Base-by-base conservation (phyloP, 345 rosid species). In the Iberis pinnata region DNA sequence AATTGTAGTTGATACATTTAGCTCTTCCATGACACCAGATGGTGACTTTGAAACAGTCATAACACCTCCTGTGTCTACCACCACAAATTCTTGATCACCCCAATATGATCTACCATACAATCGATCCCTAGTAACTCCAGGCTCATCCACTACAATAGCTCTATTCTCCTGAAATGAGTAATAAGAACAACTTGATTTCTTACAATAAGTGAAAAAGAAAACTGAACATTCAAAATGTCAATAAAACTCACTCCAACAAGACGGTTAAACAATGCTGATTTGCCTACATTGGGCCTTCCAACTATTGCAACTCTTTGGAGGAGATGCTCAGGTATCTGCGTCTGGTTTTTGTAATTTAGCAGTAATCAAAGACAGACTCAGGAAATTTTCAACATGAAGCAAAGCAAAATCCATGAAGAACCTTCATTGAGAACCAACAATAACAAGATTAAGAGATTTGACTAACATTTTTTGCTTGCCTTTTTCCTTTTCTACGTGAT, bases 231-330 rank as follows among this genome's bases (percentile, higher is more conserved):
- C 25, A 18, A 49, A 31, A 49, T 17, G 44, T 11, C 10, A 33
- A 26, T 17, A 51, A 16, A 20, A 13, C 25, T 39, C 70, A 86
- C 97, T 80, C 97, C 97, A 56, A 89, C 95, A 65, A 86, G 89
- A 50, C 97, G 90, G 71, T 89, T 89, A 61, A 89, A 89, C 22
- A 89, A 69, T 29, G 97, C 97, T 31, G 95, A 89, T 77, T 89
- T 89, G 22, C 97, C 97, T 32, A 89, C 97, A 58, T 89, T 89
- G 3, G 97, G 97, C 76, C 95, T 77, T 68, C 97, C 97, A 76
- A 89, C 85, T 27, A 89, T 84, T 8, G 97, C 81, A 63, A 89
- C 88, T 63, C 69, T 78, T 9, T 84, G 86, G 39, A 89, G 88
- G 62, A 89, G 79, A 77, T 75, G 79, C 63, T 89, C 96, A 42